Conservation (phyloP, 371 early-diverging fungal genomes). For the Haplosporangium sp. region DNA sequence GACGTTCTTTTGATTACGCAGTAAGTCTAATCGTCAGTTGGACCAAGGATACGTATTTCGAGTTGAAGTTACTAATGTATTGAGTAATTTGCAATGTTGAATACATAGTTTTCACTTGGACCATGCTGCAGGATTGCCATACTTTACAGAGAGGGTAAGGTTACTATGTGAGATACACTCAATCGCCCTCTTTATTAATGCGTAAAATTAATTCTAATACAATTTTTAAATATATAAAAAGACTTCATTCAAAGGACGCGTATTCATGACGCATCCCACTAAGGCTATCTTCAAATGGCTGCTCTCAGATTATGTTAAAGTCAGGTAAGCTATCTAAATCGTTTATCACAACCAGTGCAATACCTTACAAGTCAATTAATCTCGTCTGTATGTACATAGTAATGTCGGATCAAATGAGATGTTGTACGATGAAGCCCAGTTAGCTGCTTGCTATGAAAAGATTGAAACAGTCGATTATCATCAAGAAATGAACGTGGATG, state of each 20-base stretch:
- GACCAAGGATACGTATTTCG: too few species aligned
- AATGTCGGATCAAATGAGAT: slow-evolving; percentile 89
- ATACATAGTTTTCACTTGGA: slow-evolving; percentile 96
- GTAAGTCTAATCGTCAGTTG: slow-evolving; percentile 60
- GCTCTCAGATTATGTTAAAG: slow-evolving; percentile 96
- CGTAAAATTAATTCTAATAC: neutral
- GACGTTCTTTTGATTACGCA: slow-evolving; percentile 98
- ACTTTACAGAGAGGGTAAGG: slow-evolving; percentile 94
- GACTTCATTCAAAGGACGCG: slow-evolving; percentile 98
- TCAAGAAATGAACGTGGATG: slow-evolving; percentile 96
- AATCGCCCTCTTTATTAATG: neutral
- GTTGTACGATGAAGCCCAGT: slow-evolving; percentile 96
- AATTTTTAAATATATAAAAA: slow-evolving; percentile 42
- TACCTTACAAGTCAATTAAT: neutral
- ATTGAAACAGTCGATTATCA: slow-evolving; percentile 99
- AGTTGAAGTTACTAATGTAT: neutral
- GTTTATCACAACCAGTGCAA: neutral
- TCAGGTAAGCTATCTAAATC: slow-evolving; percentile 68
- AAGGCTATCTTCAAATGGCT: slow-evolving; percentile 99
- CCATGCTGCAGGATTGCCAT: slow-evolving; percentile 99
- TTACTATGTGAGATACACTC: neutral
- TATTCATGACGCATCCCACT: slow-evolving; percentile 99
- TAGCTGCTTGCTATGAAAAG: slow-evolving; percentile 91
- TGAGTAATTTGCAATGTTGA: too few species aligned
- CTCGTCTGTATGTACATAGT: slow-evolving; percentile 50